phyloP scores from a whole-genome alignment of 208 protist genomes.

The Leishmania gerbilli region DNA sequence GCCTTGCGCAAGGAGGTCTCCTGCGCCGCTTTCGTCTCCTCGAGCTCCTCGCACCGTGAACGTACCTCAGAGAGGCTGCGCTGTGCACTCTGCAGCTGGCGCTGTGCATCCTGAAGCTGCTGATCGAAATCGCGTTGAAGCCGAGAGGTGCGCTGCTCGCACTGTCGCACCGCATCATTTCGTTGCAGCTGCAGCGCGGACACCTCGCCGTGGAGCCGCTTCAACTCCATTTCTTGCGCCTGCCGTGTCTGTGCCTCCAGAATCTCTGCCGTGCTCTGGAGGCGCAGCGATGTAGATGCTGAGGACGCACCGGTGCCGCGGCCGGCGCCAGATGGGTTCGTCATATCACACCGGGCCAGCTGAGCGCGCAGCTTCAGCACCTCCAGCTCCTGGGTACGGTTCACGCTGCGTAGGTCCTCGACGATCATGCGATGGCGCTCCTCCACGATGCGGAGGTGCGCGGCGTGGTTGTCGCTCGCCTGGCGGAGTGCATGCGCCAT shows the following conservation, averaged over 20 bases:
- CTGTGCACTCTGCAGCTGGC: constrained; percentile 37
- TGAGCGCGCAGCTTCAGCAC: constrained; percentile 69
- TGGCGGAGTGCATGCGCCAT: constrained; percentile 76
- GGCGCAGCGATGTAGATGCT: constrained; percentile 2
- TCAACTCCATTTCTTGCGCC: constrained; percentile 76
- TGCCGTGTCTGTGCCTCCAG: constrained; percentile 68
- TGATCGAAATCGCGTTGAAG: constrained; percentile 56
- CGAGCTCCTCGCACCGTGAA: constrained; percentile 31
- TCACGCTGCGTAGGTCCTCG: constrained; percentile 55
- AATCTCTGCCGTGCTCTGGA: constrained; percentile 55
- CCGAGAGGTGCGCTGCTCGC: constrained; percentile 61
- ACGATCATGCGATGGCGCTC: constrained; percentile 72
- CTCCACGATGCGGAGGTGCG: constrained; percentile 77
- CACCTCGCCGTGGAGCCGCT: constrained; percentile 72
- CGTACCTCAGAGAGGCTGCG: constrained; percentile 27
- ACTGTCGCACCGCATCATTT: constrained; percentile 70
- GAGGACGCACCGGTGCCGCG: constrained; percentile 11
- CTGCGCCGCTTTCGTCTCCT: constrained; percentile 18
- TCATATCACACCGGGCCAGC: constrained; percentile 57
- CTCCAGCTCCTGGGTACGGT: constrained; percentile 72
- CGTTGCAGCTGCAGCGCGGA: constrained; percentile 61
- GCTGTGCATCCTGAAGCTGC: constrained; percentile 34
- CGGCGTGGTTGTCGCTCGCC: constrained; percentile 73
- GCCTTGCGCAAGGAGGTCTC: constrained; percentile 20
- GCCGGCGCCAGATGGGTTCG: constrained; percentile 22